A percentile compares a stretch with the other conserved stretches of the same genome.
These are phyloP conservation scores for Synchytrium microbalum DNA, from an alignment of 371 early-diverging fungal species.

Conservation along the genomic window DNA sequence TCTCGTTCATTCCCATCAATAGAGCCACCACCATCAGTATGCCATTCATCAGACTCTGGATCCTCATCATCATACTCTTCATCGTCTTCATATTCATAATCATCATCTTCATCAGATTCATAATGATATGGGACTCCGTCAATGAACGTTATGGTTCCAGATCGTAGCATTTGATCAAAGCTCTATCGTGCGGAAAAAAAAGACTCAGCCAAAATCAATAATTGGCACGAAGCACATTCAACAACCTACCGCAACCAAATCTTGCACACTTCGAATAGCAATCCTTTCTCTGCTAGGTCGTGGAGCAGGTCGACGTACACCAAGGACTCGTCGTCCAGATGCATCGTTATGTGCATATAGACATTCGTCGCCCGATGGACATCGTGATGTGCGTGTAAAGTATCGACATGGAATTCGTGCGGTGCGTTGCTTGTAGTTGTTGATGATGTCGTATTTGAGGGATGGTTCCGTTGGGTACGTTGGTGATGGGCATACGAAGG, in stretches of 20 bases:
- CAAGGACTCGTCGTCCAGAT: slow-evolving; percentile 9
- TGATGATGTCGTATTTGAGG: slow-evolving; percentile 29
- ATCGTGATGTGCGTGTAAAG: slow-evolving; percentile 28
- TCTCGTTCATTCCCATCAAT: background rate
- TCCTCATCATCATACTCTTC: background rate
- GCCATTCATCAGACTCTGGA: background rate
- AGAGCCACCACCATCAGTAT: too few species aligned
- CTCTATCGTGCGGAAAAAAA: too few species aligned
- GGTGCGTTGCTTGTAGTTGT: slow-evolving; percentile 26
- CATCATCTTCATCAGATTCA: background rate
- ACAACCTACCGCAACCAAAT: too few species aligned
- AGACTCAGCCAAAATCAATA: too few species aligned
- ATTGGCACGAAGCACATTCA: too few species aligned
- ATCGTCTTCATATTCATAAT: background rate
- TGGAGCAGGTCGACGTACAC: background rate
- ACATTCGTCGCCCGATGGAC: slow-evolving; percentile 37
- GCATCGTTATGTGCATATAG: slow-evolving; percentile 34
- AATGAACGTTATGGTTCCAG: background rate
- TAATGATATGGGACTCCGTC: too few species aligned
- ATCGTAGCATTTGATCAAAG: background rate
- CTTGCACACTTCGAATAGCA: too few species aligned
- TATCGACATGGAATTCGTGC: slow-evolving; percentile 28
- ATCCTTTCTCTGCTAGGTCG: too few species aligned
- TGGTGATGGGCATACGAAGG: slow-evolving; percentile 34
- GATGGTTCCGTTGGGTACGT: slow-evolving; percentile 26